Conservation (phyloP, 2,329 filamentous ascomycete genomes). For the Orbilia oligospora region DNA sequence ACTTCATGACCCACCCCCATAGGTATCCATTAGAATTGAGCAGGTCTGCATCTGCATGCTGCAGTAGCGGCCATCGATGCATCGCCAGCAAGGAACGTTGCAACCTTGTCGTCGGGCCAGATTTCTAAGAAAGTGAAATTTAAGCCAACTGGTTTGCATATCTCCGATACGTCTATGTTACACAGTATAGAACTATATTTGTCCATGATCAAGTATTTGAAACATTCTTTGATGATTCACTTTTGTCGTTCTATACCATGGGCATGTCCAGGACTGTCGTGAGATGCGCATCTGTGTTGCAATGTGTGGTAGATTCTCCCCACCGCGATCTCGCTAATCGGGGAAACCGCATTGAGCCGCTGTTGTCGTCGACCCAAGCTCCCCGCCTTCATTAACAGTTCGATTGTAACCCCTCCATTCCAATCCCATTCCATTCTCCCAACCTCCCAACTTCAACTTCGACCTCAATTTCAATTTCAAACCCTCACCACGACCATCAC, state of each 20-base stretch:
- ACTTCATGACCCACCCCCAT: no score
- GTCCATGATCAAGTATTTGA: no score
- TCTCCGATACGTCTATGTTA: no score
- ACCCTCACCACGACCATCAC: not conserved
- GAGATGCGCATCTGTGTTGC: conserved; percentile 14
- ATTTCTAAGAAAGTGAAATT: no score
- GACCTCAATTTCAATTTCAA: not conserved
- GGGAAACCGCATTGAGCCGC: not conserved
- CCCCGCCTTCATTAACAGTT: not conserved
- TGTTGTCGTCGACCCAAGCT: not conserved
- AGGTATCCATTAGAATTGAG: no score
- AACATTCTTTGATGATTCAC: no score
- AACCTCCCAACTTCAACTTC: conserved; percentile 1
- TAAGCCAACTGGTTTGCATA: no score
- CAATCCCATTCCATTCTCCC: not conserved
- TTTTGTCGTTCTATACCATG: not conserved
- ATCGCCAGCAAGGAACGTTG: no score
- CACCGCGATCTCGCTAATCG: conserved; percentile 45
- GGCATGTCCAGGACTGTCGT: not conserved
- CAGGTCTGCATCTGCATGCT: no score
- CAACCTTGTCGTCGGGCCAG: no score
- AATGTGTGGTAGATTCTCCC: conserved; percentile 8
- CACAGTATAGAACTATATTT: no score
- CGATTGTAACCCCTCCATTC: not conserved
- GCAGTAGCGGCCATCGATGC: no score